Percentiles rank a stretch among this genome's conserved stretches.
phyloP scores from a whole-genome alignment of 257 asterid genomes.

The Fraxinus americana region DNA sequence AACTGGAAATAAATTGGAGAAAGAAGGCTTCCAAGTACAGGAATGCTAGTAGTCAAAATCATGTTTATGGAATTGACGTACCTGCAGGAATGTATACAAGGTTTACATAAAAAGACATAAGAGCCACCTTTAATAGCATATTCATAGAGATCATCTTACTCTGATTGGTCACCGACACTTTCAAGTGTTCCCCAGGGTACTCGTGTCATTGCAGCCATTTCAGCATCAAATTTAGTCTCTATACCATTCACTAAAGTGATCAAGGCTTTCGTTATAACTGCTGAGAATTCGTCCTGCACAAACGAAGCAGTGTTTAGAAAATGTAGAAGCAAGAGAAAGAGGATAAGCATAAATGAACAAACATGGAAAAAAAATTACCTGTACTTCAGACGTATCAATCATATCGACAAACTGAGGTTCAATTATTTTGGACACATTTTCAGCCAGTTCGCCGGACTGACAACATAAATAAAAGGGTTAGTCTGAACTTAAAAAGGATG shows the following conservation, averaged over 20 bases:
- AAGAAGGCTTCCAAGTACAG: slow-evolving; percentile 94
- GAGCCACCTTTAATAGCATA: slow-evolving; percentile 20
- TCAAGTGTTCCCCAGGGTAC: slow-evolving; percentile 97
- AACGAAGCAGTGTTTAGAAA: slow-evolving; percentile 21
- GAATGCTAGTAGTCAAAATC: slow-evolving; percentile 82
- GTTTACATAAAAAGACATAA: slow-evolving; percentile 25
- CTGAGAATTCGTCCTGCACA: slow-evolving; percentile 96
- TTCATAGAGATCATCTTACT: slow-evolving; percentile 51
- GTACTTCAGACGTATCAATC: slow-evolving; percentile 96
- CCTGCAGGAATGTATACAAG: slow-evolving; percentile 56
- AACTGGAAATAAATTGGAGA: slow-evolving; percentile 92
- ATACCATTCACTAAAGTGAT: slow-evolving; percentile 90
- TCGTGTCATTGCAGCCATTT: slow-evolving; percentile 98
- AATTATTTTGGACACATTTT: slow-evolving; percentile 83
- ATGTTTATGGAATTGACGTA: slow-evolving; percentile 88
- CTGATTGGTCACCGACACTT: slow-evolving; percentile 99
- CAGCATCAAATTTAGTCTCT: slow-evolving; percentile 91
- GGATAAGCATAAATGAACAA: neutral
- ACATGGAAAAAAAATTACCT: slow-evolving; percentile 46
- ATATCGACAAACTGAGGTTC: slow-evolving; percentile 76
- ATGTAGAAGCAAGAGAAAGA: neutral
- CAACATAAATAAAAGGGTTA: slow-evolving; percentile 16
- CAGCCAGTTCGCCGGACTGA: slow-evolving; percentile 97
- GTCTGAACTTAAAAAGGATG: slow-evolving; percentile 20
- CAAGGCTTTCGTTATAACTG: slow-evolving; percentile 89